Evolutionary conservation across 257 asterid species (phyloP).

Genomic region (Rubia yunnanensis): DNA sequence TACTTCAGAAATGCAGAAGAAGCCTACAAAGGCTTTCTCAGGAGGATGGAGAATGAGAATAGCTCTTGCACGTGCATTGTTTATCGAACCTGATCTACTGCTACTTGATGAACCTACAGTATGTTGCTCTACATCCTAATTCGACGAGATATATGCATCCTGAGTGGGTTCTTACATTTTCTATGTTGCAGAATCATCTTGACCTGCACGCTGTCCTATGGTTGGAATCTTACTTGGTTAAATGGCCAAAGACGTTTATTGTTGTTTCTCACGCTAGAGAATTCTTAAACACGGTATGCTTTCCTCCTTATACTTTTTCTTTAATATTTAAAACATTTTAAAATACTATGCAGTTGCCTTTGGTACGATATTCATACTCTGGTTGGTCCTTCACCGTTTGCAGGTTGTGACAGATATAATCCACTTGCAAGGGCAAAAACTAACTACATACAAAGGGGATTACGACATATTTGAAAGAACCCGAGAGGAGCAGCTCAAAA

Average conservation of each 20-base stretch:
- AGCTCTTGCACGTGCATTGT: slow-evolving; percentile 95
- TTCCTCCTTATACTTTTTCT: slow-evolving; percentile 15
- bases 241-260: slow-evolving; percentile 96
- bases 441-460: slow-evolving; percentile 63
- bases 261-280: slow-evolving; percentile 99
- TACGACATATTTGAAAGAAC: slow-evolving; percentile 94
- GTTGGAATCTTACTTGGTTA: slow-evolving; percentile 89
- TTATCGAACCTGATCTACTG: slow-evolving; percentile 87
- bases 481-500: slow-evolving; percentile 81
- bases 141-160: slow-evolving; percentile 8
- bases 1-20: slow-evolving; percentile 82
- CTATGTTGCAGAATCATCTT: slow-evolving; percentile 82
- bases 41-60: slow-evolving; percentile 99
- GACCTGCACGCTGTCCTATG: slow-evolving; percentile 99
- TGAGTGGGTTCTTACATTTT: slow-evolving; percentile 12
- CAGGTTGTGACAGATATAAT: slow-evolving; percentile 97
- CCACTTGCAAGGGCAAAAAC: slow-evolving; percentile 77
- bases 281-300: slow-evolving; percentile 75
- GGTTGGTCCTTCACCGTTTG: slow-evolving; percentile 3
- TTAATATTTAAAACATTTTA: too few relatives aligned
- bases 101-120: slow-evolving; percentile 99
- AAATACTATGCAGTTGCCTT: background rate
- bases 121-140: slow-evolving; percentile 18
- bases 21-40: slow-evolving; percentile 81
- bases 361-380: background rate